phyloP scores from a whole-genome alignment of 1,139 yeast species.

The Hemisphaericaspora subhashii region DNA sequence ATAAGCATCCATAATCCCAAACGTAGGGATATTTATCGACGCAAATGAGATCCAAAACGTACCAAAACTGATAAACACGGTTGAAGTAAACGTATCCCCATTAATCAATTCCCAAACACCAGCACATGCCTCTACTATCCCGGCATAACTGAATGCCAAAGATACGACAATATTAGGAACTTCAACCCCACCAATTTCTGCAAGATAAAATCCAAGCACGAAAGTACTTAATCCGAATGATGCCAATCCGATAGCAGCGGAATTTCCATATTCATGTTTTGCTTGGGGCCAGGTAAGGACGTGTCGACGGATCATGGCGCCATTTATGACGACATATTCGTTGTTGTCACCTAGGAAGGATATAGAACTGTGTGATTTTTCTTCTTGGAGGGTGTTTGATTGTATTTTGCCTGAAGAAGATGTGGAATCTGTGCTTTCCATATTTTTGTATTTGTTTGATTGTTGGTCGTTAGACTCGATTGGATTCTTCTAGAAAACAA shows the following conservation, averaged over 20 bases:
- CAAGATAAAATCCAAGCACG: slow-evolving; percentile 45
- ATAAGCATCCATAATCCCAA: slow-evolving; percentile 32
- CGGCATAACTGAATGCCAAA: slow-evolving; percentile 51
- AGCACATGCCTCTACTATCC: slow-evolving; percentile 37
- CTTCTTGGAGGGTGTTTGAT: not conserved
- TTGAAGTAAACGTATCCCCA: slow-evolving; percentile 39
- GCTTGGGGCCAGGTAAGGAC: slow-evolving; percentile 13
- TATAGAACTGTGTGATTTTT: not conserved
- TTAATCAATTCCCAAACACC: slow-evolving; percentile 47
- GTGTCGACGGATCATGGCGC: slow-evolving; percentile 28
- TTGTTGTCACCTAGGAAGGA: slow-evolving; percentile 20
- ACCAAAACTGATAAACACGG: slow-evolving; percentile 35
- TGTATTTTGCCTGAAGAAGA: no score
- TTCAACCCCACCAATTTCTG: slow-evolving; percentile 53
- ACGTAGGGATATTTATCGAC: slow-evolving; percentile 28
- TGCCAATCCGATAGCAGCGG: slow-evolving; percentile 61
- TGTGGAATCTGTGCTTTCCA: not conserved
- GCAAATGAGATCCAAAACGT: slow-evolving; percentile 42
- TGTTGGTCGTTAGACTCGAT: no score
- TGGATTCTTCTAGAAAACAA: no score
- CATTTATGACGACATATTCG: slow-evolving; percentile 29
- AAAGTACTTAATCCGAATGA: slow-evolving; percentile 45
- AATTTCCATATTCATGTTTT: slow-evolving; percentile 45
- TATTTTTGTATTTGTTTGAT: no score
- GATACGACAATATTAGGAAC: slow-evolving; percentile 49